Evolutionary conservation across 2,329 filamentous ascomycete genomes (phyloP).

Genomic region (Cordyceps cicadae): DNA sequence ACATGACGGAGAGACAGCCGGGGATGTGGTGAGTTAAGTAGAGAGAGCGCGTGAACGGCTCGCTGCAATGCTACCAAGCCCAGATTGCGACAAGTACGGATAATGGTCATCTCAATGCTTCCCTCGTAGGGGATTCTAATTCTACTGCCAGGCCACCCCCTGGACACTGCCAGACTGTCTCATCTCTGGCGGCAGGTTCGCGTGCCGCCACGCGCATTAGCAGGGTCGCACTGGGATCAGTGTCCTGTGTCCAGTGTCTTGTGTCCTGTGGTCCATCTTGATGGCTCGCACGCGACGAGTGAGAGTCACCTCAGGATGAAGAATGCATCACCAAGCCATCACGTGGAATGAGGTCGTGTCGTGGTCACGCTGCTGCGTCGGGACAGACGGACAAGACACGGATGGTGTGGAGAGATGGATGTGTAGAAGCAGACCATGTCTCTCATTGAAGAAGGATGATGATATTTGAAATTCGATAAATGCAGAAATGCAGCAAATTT

Average conservation of each 20-base stretch:
- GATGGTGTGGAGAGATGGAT: not conserved
- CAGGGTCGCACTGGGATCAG: slow-evolving; percentile 1
- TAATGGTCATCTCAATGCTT: not conserved
- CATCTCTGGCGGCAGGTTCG: slow-evolving; percentile 4
- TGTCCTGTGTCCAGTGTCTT: too few species aligned
- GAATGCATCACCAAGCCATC: not conserved
- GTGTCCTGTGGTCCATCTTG: not conserved
- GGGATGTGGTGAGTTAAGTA: not conserved
- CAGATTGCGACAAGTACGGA: not conserved
- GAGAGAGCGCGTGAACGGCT: not conserved
- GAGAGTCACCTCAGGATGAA: not conserved
- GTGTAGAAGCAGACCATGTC: not conserved
- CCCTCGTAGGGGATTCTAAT: not conserved
- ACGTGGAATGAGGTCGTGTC: not conserved
- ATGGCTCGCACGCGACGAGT: slow-evolving; percentile 6
- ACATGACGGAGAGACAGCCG: not conserved
- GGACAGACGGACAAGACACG: too few species aligned
- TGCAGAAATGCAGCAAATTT: not conserved
- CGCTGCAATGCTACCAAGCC: not conserved
- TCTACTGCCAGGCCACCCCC: not conserved
- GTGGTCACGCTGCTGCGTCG: slow-evolving; percentile 9
- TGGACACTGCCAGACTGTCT: not conserved
- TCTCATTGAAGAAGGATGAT: too few species aligned
- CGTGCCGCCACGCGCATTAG: slow-evolving; percentile 6
- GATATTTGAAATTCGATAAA: not conserved